These are phyloP conservation scores for Purpureocillium lavendulum DNA, from an alignment of 2,329 filamentous ascomycete species.

Conservation along the genomic window DNA sequence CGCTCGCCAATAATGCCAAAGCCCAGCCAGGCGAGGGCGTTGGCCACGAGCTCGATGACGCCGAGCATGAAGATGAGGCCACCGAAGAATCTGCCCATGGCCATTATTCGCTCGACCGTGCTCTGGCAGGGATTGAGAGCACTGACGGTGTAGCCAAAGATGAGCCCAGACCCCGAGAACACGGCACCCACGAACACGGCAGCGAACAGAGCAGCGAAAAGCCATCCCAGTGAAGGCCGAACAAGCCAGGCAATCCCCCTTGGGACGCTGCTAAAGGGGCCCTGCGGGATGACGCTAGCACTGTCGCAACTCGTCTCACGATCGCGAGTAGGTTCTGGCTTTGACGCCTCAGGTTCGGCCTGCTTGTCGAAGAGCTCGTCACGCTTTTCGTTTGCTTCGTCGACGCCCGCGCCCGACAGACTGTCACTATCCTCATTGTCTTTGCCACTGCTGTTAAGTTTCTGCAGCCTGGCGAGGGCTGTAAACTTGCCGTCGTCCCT, in stretches of 20 bases:
- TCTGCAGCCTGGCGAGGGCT: constrained; percentile 28
- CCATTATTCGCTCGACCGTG: constrained; percentile 17
- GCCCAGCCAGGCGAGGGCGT: constrained; percentile 40
- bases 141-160: constrained; percentile 23
- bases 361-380: constrained; percentile 1
- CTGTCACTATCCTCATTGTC: no score
- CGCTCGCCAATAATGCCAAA: constrained; percentile 43
- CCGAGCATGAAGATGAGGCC: constrained; percentile 33
- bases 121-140: constrained; percentile 31
- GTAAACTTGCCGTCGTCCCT: constrained; percentile 37
- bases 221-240: constrained; percentile 5
- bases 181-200: constrained; percentile 40
- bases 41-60: constrained; percentile 33
- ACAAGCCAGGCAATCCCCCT: constrained; percentile 2
- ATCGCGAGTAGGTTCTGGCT: no score
- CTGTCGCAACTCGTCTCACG: no score
- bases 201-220: constrained; percentile 20
- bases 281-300: no score
- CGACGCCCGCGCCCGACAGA: no score
- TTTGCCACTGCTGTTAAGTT: constrained; percentile 1
- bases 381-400: no score
- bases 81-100: constrained; percentile 31
- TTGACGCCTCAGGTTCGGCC: constrained; percentile 2
- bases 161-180: constrained; percentile 42
- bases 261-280: background rate